phyloP scores from a whole-genome alignment of 495 filamentous ascomycete species.

The Aspergillus nidulans region DNA sequence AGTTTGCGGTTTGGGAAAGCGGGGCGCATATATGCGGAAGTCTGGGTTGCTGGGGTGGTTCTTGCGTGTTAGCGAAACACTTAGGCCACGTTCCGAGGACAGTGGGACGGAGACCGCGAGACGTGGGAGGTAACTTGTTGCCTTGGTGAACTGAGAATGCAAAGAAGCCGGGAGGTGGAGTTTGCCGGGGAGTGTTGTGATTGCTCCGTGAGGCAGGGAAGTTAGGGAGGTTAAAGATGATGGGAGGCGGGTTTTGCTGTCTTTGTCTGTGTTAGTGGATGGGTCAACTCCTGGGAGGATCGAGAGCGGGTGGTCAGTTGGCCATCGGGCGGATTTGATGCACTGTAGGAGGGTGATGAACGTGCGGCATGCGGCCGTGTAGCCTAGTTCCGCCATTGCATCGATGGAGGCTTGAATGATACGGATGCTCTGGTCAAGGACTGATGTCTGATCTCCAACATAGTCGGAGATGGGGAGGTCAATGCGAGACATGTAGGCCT shows the following conservation, averaged over 20 bases:
- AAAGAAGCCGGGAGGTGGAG: conserved; percentile 21
- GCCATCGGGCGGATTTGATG: conserved; percentile 91
- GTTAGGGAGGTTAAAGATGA: conserved; percentile 19
- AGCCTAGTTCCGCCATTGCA: conserved; percentile 86
- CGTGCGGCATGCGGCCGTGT: conserved; percentile 63
- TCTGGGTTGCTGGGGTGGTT: conserved; percentile 61
- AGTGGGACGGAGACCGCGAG: conserved; percentile 49
- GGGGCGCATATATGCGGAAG: conserved; percentile 74
- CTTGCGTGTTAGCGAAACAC: conserved; percentile 57
- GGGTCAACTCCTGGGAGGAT: conserved; percentile 72
- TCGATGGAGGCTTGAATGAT: conserved; percentile 90
- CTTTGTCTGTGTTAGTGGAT: not conserved
- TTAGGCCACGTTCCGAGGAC: conserved; percentile 56
- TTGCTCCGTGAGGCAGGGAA: conserved; percentile 17
- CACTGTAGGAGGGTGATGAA: conserved; percentile 86
- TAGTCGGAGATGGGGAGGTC: conserved; percentile 95
- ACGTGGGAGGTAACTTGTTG: conserved; percentile 56
- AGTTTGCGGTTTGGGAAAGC: conserved; percentile 90
- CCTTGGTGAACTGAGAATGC: conserved; percentile 44
- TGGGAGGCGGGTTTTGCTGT: conserved; percentile 13
- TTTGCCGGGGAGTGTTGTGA: conserved; percentile 26
- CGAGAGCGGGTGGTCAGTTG: conserved; percentile 69
- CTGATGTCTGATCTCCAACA: conserved; percentile 84
- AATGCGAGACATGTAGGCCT: conserved; percentile 91
- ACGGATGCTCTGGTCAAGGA: conserved; percentile 93